Evolutionary conservation across 78 protist genomes (phyloP), one percentile per base, ranked within the genome.

Genomic region (Monosiga brevicollis): DNA sequence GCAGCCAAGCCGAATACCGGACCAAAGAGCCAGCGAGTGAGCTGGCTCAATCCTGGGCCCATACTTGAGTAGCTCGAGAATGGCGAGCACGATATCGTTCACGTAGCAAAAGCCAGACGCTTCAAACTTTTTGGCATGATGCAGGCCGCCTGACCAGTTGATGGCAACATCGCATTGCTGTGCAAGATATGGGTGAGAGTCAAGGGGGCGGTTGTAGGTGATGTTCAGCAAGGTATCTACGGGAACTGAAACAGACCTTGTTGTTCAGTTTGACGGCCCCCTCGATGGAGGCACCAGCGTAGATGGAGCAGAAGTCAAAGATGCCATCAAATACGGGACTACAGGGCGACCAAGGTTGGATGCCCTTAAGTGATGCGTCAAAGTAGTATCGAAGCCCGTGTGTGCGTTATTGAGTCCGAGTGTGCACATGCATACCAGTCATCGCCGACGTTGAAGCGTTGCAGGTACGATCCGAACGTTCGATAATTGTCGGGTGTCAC

Each of bases 91-190:
- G 41, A 98, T 97, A 84, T 97, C 99, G 84, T 98, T 97, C 77
- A 95, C 90, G 86, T 97, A 98, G 88, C 99, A 98, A 83, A 96
- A 97, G 32, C 99, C 99, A 0, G 95, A 89, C 20, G 99, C 98
- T 77, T 95, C 98, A 40, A 86, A 80, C 78, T 95, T 93, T 43
- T 94, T 93, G 32, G 99, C 99, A 84, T 98, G 99, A 83, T 98
- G 99, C 35, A 97, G 85, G 6, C 99, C 99, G 23, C 99, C 99
- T 1, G 93, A 73, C 98, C 99, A 97, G 88, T 96, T 96, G 87
- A 98, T 89, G 1, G 99, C 99, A 20, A 94, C 54, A 72, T 95
- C 98, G 35, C 87, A 35, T 42, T 90, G 79, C 2, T 85, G 84
- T 38, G n/a, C 55, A 76, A 38, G 86, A 74, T 15, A 22, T 76